Evolutionary conservation across 2,329 filamentous ascomycete genomes (phyloP).

Genomic region (Colletotrichum melonis): DNA sequence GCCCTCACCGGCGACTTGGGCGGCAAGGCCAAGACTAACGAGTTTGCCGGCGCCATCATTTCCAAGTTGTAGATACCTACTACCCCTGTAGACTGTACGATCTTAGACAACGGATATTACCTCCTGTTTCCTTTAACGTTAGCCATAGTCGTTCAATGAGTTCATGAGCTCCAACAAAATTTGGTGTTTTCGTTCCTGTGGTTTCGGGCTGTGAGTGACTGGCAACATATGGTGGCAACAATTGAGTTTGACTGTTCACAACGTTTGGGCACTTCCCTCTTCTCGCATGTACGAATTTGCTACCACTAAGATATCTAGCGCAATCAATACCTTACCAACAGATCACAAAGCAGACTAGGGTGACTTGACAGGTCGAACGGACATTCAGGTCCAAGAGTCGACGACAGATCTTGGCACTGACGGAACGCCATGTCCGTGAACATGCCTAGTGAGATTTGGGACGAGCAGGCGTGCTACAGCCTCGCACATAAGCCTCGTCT

Average conservation of each 20-base stretch:
- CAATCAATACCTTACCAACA: not conserved
- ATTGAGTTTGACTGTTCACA: not conserved
- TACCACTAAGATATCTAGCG: not conserved
- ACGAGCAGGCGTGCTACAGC: too few species aligned
- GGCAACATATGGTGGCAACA: not conserved
- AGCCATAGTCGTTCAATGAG: conserved; percentile 36
- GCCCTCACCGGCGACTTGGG: conserved; percentile 94
- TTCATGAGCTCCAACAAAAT: conserved; percentile 26
- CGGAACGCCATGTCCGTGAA: not conserved
- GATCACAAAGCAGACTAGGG: not conserved
- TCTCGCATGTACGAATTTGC: not conserved
- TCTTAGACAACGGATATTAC: conserved; percentile 28
- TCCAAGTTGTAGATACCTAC: conserved; percentile 63
- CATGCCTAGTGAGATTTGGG: too few species aligned
- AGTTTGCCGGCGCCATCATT: conserved; percentile 96
- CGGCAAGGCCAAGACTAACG: conserved; percentile 93
- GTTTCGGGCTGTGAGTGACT: not conserved
- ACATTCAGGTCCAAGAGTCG: not conserved
- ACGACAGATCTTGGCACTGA: not conserved
- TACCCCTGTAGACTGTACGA: conserved; percentile 37
- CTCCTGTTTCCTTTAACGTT: conserved; percentile 31
- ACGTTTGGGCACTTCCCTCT: not conserved
- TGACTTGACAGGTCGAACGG: not conserved
- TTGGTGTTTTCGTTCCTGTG: not conserved
- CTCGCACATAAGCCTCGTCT: too few species aligned